Base-by-base conservation (phyloP, 179 eudicot species). In the Beta corolliflora region DNA sequence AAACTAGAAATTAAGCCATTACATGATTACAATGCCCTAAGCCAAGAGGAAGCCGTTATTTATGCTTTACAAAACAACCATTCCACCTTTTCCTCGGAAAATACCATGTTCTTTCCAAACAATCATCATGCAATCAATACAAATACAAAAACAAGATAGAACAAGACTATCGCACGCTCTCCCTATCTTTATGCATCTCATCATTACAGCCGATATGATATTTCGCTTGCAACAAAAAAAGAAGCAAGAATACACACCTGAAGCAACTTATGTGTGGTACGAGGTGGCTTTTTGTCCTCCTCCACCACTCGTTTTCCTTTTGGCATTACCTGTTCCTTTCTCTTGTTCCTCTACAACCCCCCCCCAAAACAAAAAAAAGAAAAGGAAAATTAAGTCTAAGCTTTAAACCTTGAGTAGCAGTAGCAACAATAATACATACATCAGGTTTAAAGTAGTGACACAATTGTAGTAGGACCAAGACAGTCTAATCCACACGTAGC, bases 261-360 rank as follows among this genome's bases (percentile, higher is more conserved):
- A 81, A 95, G 96, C 87, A 93, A 79, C 80, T 86, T 91, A 88
- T 94, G 98, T 44, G 96, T 94, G 74, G 92, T 92, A 77, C 97
- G 86, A 23, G 89, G 88, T 25, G 88, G 86, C 82, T 84, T 88
- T 55, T 78, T 70, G 68, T 87, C 91, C 85, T 84, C 90, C 21
- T 29, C 76, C 15, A 79, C 77, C 44, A 73, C 80, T 73, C 82
- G 81, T 69, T 85, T 88, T 77, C 87, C 89, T 76, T 75, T 80
- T 19, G 85, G 88, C 9, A 29, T 71, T 66, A 76, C 89, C 64
- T 77, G 79, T 52, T 88, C 92, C 81, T 81, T 87, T 82, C 85
- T 88, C 83, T 87, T 84, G 84, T 84, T 90, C 58, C 79, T 81
- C 98, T 92, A 58, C 52, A 41, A 29, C 36, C 3, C 25, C 65